These are phyloP conservation scores for Penicillium brevicompactum DNA, from an alignment of 2,329 filamentous ascomycete genomes.

Conservation along the genomic window DNA sequence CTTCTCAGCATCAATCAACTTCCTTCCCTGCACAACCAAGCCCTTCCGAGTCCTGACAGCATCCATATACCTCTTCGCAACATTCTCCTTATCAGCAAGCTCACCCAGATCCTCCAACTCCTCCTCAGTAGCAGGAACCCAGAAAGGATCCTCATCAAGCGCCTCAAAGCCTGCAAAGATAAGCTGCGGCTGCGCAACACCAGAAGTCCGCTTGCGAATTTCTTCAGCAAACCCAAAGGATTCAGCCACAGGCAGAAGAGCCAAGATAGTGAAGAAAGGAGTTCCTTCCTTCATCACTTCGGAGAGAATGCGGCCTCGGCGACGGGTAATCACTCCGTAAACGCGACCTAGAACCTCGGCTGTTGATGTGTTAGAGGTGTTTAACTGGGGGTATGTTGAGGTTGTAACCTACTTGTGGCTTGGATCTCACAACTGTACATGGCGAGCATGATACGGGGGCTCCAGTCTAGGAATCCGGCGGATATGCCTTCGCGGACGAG, in stretches of 20 bases:
- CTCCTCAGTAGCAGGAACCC: slow-evolving; percentile 95
- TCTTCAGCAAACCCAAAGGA: slow-evolving; percentile 96
- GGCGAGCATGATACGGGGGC: slow-evolving; percentile 86
- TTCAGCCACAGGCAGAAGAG: slow-evolving; percentile 86
- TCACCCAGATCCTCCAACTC: slow-evolving; percentile 95
- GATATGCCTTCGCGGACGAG: slow-evolving; percentile 82
- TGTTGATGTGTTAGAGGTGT: slow-evolving; percentile 30
- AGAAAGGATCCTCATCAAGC: slow-evolving; percentile 94
- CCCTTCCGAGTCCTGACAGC: slow-evolving; percentile 84
- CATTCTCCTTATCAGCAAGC: slow-evolving; percentile 89
- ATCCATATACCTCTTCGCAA: slow-evolving; percentile 96
- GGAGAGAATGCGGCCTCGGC: slow-evolving; percentile 83
- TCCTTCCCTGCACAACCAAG: slow-evolving; percentile 74
- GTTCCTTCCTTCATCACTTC: slow-evolving; percentile 94
- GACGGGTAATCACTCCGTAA: slow-evolving; percentile 95
- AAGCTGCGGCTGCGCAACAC: slow-evolving; percentile 87
- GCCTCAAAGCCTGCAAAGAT: slow-evolving; percentile 92
- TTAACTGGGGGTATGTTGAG: background rate
- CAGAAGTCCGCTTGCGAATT: slow-evolving; percentile 90
- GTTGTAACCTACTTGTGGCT: slow-evolving; percentile 68
- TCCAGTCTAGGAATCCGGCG: slow-evolving; percentile 91
- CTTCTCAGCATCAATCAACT: slow-evolving; percentile 87
- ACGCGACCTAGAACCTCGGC: slow-evolving; percentile 92
- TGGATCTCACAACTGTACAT: slow-evolving; percentile 99
- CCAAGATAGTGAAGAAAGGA: slow-evolving; percentile 92